A percentile compares a stretch with the other conserved stretches of the same genome.
phyloP scores from a whole-genome alignment of 495 filamentous ascomycete genomes.

The Staphylotrichum tortipilum region DNA sequence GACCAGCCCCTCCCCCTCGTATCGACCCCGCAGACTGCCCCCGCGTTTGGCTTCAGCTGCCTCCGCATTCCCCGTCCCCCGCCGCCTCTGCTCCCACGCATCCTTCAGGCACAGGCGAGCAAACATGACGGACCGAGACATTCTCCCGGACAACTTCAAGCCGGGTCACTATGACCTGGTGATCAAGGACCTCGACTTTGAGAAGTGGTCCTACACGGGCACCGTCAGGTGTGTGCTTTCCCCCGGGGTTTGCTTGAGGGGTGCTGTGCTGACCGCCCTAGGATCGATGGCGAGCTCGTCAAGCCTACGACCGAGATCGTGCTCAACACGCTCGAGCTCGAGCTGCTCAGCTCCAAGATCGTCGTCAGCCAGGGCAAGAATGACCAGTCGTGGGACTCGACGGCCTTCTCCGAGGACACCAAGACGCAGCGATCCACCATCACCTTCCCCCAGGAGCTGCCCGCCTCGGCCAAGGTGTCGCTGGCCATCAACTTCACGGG shows the following conservation, averaged over 20 bases:
- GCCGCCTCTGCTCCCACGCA: constrained; percentile 13
- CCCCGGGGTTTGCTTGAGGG: not conserved
- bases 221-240: constrained; percentile 48
- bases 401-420: constrained; percentile 65
- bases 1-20: not conserved
- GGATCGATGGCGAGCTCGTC: constrained; percentile 48
- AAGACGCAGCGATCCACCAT: constrained; percentile 71
- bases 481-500: constrained; percentile 74
- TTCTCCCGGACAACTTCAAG: constrained; percentile 57
- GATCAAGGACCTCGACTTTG: constrained; percentile 69
- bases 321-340: constrained; percentile 62
- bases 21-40: constrained; percentile 5
- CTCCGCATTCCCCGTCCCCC: not conserved
- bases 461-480: constrained; percentile 48
- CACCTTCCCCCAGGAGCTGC: constrained; percentile 58
- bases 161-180: constrained; percentile 79
- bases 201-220: constrained; percentile 75
- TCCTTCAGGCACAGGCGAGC: constrained; percentile 11
- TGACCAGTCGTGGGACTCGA: constrained; percentile 47
- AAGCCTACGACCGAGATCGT: constrained; percentile 60
- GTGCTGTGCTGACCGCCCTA: constrained; percentile 14
- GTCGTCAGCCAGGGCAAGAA: constrained; percentile 38
- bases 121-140: constrained; percentile 46
- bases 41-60: constrained; percentile 4
- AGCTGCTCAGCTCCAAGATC: constrained; percentile 47